phyloP scores from a whole-genome alignment of 768 basidiomycete genomes.

The Podaxis sp. region DNA sequence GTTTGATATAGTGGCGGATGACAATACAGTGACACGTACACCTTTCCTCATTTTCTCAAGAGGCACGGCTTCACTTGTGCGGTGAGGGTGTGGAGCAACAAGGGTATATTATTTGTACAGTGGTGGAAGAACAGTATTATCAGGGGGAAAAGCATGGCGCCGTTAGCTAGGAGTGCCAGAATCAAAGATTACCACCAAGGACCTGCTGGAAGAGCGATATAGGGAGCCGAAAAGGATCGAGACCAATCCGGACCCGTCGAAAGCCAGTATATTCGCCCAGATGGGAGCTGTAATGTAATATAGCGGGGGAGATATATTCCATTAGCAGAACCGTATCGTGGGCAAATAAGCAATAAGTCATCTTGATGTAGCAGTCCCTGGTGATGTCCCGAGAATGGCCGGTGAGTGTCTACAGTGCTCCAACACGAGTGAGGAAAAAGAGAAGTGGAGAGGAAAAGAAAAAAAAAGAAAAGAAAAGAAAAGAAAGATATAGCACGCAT shows the following conservation, averaged over 20 bases:
- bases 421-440: constrained; percentile 18
- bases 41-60: not conserved
- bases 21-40: not conserved
- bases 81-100: constrained; percentile 10
- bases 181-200: constrained; percentile 11
- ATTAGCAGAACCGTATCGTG: constrained; percentile 10
- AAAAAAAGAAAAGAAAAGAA: constrained; percentile 19
- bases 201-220: not conserved
- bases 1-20: not conserved
- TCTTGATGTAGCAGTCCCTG: constrained; percentile 7
- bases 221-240: not conserved
- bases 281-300: constrained; percentile 14
- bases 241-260: not conserved
- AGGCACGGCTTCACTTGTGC: not conserved
- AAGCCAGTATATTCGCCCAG: constrained; percentile 8
- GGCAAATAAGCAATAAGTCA: constrained; percentile 5
- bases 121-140: constrained; percentile 10
- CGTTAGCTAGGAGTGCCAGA: constrained; percentile 8
- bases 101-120: constrained; percentile 19
- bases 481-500: constrained; percentile 18
- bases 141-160: constrained; percentile 9
- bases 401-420: constrained; percentile 9
- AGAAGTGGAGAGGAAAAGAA: constrained; percentile 18
- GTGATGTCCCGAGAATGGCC: constrained; percentile 4
- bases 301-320: constrained; percentile 9